Percentiles rank a stretch among this genome's conserved stretches.
These are phyloP conservation scores for Craspedostauros australis DNA, from an alignment of 108 stramenopile genomes.

Conservation along the genomic window DNA sequence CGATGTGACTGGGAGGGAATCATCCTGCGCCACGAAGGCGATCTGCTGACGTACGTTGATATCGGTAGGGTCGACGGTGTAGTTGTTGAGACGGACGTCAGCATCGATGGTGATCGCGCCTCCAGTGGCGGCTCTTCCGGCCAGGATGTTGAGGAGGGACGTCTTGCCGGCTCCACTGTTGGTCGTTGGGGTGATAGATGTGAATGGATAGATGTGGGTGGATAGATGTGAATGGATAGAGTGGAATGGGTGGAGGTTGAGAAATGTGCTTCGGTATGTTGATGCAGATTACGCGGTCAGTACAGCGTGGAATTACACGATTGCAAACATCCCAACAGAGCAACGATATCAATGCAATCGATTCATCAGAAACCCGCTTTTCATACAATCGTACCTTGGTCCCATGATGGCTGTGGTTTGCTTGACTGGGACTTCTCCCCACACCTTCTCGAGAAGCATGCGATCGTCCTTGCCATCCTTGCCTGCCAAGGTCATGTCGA, in stretches of 20 bases:
- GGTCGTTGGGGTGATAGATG: too few species aligned
- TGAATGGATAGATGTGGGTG: too few species aligned
- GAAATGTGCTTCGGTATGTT: too few species aligned
- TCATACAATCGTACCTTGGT: too few species aligned
- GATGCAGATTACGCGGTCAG: too few species aligned
- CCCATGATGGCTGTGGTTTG: constrained; percentile 61
- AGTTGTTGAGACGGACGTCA: constrained; percentile 50
- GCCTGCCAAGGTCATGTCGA: constrained; percentile 34
- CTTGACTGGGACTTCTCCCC: constrained; percentile 66
- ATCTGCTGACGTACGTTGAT: constrained; percentile 54
- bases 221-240: too few species aligned
- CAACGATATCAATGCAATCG: too few species aligned
- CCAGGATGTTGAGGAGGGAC: constrained; percentile 62
- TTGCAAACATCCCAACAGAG: too few species aligned
- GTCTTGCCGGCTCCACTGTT: constrained; percentile 51
- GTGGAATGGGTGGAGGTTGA: too few species aligned
- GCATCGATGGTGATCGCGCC: constrained; percentile 24
- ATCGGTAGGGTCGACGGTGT: constrained; percentile 41
- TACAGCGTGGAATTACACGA: too few species aligned
- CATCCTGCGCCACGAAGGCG: constrained; percentile 77
- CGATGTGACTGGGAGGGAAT: constrained; percentile 58
- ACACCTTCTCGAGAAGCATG: constrained; percentile 48
- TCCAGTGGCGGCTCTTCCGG: constrained; percentile 33
- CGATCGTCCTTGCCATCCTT: constrained; percentile 18
- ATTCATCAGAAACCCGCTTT: too few species aligned